These are phyloP conservation scores for Plasmodium gonderi DNA, from an alignment of 169 alveolate species.

Conservation along the genomic window DNA sequence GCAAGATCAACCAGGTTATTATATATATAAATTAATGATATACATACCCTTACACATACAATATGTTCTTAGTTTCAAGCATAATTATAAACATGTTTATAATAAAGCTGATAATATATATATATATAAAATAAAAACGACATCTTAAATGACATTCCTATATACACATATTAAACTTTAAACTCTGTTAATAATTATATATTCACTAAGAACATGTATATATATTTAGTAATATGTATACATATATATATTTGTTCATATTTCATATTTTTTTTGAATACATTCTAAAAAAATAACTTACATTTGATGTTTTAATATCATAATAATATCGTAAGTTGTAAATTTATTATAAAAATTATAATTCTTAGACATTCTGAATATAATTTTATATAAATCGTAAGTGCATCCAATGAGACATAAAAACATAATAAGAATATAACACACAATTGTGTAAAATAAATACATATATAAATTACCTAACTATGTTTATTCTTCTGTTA, in stretches of 20 bases:
- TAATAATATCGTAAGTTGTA: background rate
- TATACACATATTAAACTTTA: too few species aligned
- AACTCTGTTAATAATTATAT: too few species aligned
- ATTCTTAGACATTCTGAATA: background rate
- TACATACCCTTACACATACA: too few species aligned
- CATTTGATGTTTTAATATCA: background rate
- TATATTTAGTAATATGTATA: background rate
- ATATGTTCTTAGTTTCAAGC: background rate
- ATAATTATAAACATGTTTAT: background rate
- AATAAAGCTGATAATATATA: background rate
- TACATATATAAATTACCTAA: background rate
- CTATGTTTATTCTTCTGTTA: background rate
- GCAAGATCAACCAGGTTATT: constrained; percentile 98
- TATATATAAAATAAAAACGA: too few species aligned
- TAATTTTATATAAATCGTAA: background rate
- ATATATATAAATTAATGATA: constrained; percentile 31
- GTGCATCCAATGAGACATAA: background rate
- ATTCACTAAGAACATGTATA: too few species aligned
- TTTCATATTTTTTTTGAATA: background rate
- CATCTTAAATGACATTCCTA: too few species aligned
- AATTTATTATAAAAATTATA: background rate
- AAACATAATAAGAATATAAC: background rate
- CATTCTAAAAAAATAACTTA: background rate
- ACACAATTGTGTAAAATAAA: background rate
- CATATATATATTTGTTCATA: background rate